phyloP scores from a whole-genome alignment of 75 land plant genomes.

The Larix kaempferi region DNA sequence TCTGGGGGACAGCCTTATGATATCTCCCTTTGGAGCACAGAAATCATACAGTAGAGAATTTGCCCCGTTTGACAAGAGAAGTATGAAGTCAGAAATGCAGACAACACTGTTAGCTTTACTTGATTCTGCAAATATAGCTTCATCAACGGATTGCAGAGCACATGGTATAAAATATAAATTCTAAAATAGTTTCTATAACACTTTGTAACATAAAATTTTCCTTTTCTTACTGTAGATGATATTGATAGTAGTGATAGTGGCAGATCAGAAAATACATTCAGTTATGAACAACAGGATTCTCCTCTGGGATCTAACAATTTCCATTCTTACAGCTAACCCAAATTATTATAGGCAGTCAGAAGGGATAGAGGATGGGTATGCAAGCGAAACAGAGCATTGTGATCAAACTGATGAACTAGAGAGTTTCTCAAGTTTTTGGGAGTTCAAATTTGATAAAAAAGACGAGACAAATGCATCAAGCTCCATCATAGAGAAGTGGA shows the following conservation, averaged over 20 bases:
- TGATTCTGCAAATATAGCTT: conserved; percentile 1
- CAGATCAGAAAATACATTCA: not conserved
- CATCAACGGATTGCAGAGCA: not conserved
- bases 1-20: conserved; percentile 5
- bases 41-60: conserved; percentile 3
- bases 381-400: not conserved
- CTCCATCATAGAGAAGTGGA: conserved; percentile 12
- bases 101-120: not conserved
- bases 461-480: not conserved
- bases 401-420: not conserved
- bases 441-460: not conserved
- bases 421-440: not conserved
- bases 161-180: too few species aligned
- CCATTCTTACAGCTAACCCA: too few species aligned
- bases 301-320: not conserved
- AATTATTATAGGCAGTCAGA: not conserved
- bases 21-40: not conserved
- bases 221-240: too few species aligned
- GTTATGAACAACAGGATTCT: not conserved
- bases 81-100: not conserved
- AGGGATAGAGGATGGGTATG: not conserved
- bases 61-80: not conserved
- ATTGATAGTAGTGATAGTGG: too few species aligned
- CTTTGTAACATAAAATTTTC: too few species aligned
- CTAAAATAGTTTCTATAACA: too few species aligned